phyloP scores from a whole-genome alignment of 2,329 filamentous ascomycete species.

The Eutypa lata region DNA sequence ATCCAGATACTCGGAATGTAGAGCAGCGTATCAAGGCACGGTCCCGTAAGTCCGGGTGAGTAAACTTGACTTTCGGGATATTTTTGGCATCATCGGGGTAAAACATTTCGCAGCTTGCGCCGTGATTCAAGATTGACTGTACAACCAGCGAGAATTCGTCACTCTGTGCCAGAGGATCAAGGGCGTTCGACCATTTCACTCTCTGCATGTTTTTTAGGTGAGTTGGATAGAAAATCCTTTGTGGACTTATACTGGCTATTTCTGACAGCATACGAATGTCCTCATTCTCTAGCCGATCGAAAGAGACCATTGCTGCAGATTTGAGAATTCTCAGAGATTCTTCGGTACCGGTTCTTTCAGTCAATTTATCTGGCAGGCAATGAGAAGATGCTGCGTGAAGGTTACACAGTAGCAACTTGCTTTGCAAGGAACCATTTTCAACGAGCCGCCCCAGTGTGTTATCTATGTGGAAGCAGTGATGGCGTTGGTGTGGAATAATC shows the following conservation, averaged over 20 bases:
- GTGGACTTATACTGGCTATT: conserved; percentile 41
- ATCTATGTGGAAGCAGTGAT: conserved; percentile 44
- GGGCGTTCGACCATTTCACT: conserved; percentile 36
- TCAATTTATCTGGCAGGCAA: conserved; percentile 48
- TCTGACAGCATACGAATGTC: conserved; percentile 26
- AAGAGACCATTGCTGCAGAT: conserved; percentile 48
- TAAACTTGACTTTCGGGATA: conserved; percentile 1
- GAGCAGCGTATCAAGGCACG: conserved; percentile 17
- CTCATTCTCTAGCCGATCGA: conserved; percentile 37
- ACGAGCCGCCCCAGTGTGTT: conserved; percentile 44
- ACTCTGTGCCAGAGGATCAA: conserved; percentile 44
- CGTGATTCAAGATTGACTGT: conserved; percentile 31
- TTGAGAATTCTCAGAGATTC: conserved; percentile 45
- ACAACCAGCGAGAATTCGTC: conserved; percentile 36
- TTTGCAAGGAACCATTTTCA: conserved; percentile 47
- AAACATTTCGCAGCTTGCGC: conserved; percentile 26
- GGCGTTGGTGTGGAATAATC: not conserved
- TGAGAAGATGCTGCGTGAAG: conserved; percentile 54
- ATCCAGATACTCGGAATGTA: conserved; percentile 19
- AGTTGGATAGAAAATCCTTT: conserved; percentile 41
- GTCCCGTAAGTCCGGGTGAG: not conserved
- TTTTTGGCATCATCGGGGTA: conserved; percentile 12
- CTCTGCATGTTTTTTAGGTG: conserved; percentile 43
- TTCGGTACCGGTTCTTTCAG: conserved; percentile 50
- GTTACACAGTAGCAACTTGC: conserved; percentile 48